Evolutionary conservation across 2,329 filamentous ascomycete genomes (phyloP), one percentile per base, ranked within the genome.

Genomic region (Dendryphion nanum): DNA sequence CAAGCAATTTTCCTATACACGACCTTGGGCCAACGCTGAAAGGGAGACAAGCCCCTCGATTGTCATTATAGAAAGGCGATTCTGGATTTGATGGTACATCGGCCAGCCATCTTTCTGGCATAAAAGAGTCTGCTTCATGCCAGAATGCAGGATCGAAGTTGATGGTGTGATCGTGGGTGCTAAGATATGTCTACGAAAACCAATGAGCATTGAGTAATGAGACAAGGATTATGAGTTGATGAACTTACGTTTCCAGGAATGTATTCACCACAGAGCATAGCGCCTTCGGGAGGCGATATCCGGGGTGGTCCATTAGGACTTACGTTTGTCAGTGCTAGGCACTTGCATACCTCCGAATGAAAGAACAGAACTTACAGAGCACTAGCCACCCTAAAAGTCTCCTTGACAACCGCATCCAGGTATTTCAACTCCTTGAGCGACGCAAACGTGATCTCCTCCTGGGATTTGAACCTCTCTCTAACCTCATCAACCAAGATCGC

Each of bases 381-480:
- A 67, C 41, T 60, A 64, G 17, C 66, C 29, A 30, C 29, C 10
- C 65, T 53, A 17, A 67, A 39, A 2, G 45, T 51, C 36, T 69
- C 66, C 18, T 59, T 48, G 1, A 68, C 41, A 10, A 53, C 53
- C 6, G 61, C 60, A 24, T 51, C 48, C 17, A 66, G 17, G 32
- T 57, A 67, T 1, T 40, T 38, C n/a, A 67, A 41, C 4, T 49
- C 35, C 16, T 38, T 40, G 2, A 53, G 33, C 1, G 36, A 26
- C 2, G 33, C n/a, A 28, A 62, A 39, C 8, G 38, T 51, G 18
- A 66, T 63, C 1, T 64, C 51, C 1, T 52, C 38, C 10, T 47
- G 42, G 4, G 35, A 15, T 7, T 28, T n/a, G 18, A 47, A 49
- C 16, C 26, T 32, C 19, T 4, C 7, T 15, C 47, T 28, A 7